These are phyloP conservation scores for Suillus bovinus DNA, from an alignment of 768 basidiomycete species.

Conservation along the genomic window DNA sequence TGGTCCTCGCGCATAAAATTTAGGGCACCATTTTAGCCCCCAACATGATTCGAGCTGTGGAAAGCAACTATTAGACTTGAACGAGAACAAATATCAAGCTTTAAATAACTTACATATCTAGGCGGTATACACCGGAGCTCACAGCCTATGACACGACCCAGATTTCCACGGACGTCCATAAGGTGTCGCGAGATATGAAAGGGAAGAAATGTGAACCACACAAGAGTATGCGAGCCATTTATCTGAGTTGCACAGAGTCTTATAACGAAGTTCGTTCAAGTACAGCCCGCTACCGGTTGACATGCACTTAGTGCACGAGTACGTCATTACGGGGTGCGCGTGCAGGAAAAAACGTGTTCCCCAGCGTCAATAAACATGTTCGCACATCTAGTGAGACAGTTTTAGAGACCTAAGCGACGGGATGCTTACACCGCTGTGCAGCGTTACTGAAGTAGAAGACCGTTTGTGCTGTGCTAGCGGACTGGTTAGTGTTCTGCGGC, in stretches of 20 bases:
- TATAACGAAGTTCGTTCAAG: constrained; percentile 28
- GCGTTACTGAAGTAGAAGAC: constrained; percentile 9
- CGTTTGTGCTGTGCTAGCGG: constrained; percentile 12
- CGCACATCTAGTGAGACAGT: constrained; percentile 11
- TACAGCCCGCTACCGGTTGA: constrained; percentile 22
- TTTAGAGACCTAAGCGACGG: constrained; percentile 12
- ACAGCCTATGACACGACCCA: constrained; percentile 28
- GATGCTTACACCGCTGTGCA: constrained; percentile 21
- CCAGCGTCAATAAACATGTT: constrained; percentile 12
- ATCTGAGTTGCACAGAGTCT: constrained; percentile 12
- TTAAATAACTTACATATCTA: constrained; percentile 24
- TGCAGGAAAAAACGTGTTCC: constrained; percentile 29
- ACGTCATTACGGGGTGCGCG: constrained; percentile 20
- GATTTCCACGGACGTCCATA: constrained; percentile 13
- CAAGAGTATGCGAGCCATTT: constrained; percentile 17
- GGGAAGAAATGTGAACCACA: constrained; percentile 15
- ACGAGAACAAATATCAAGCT: background rate
- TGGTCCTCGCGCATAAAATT: constrained; percentile 25
- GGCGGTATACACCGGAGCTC: constrained; percentile 32
- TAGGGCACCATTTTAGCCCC: constrained; percentile 32
- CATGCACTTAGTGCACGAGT: constrained; percentile 11
- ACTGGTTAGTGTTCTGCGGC: background rate
- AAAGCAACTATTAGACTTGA: background rate
- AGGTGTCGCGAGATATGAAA: constrained; percentile 20
- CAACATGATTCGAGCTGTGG: constrained; percentile 29